These are phyloP conservation scores for Verticillium nubilum DNA, from an alignment of 2,329 filamentous ascomycete genomes.

Conservation along the genomic window DNA sequence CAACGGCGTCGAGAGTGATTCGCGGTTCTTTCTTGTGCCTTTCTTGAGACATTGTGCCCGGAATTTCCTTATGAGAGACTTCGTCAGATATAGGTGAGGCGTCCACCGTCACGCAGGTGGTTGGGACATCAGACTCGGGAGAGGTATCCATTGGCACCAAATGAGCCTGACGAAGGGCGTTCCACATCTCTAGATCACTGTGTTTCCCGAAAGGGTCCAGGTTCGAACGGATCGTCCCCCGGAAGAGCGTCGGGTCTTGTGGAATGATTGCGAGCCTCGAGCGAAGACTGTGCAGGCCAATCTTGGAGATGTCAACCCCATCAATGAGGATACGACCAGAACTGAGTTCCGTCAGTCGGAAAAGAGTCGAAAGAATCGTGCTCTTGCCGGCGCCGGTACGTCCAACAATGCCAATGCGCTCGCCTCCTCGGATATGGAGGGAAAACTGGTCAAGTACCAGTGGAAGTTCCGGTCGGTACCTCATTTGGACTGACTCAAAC, in stretches of 20 bases:
- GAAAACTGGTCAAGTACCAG: constrained; percentile 65
- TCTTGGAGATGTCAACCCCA: constrained; percentile 62
- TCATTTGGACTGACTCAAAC: constrained; percentile 73
- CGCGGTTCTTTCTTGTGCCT: constrained; percentile 32
- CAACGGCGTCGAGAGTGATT: constrained; percentile 75
- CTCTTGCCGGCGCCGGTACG: constrained; percentile 80
- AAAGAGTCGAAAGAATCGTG: constrained; percentile 77
- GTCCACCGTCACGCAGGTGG: constrained; percentile 17
- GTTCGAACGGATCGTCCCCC: constrained; percentile 72
- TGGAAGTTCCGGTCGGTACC: constrained; percentile 66
- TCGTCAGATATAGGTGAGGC: too few species aligned
- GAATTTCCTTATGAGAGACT: too few species aligned
- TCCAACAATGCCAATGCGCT: constrained; percentile 76
- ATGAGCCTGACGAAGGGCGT: constrained; percentile 70
- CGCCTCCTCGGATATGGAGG: constrained; percentile 69
- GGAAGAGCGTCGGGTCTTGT: constrained; percentile 79
- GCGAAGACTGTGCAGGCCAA: constrained; percentile 70
- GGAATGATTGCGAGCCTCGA: constrained; percentile 77
- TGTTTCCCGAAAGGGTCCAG: constrained; percentile 78
- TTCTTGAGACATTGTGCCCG: constrained; percentile 9
- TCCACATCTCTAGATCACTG: constrained; percentile 72
- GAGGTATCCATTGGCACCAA: constrained; percentile 47
- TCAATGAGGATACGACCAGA: constrained; percentile 60
- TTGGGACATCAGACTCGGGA: too few species aligned
- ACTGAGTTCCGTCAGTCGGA: constrained; percentile 66